Percentiles rank a stretch among this genome's conserved stretches.
phyloP scores from a whole-genome alignment of 169 alveolate genomes.

The Toxoplasma gondii region DNA sequence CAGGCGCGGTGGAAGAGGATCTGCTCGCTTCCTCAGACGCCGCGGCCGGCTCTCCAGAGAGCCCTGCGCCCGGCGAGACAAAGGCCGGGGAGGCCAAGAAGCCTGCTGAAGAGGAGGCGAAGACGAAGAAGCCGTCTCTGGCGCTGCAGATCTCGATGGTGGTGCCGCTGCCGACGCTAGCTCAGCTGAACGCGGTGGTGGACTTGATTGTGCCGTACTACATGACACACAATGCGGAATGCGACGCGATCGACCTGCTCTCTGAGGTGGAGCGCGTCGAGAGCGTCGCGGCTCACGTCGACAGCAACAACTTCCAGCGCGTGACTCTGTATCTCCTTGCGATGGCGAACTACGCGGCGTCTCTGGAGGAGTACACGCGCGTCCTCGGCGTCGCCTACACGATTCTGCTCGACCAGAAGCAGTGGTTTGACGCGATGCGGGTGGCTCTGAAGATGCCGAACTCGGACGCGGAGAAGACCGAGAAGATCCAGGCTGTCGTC shows the following conservation, averaged over 20 bases:
- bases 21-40: not conserved
- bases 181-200: conserved; percentile 73
- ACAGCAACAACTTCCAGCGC: conserved; percentile 77
- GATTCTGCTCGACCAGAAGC: conserved; percentile 66
- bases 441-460: conserved; percentile 68
- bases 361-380: conserved; percentile 73
- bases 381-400: conserved; percentile 73
- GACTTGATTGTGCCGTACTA: conserved; percentile 84
- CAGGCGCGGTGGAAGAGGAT: conserved; percentile 43
- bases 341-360: conserved; percentile 77
- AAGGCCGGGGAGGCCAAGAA: not conserved
- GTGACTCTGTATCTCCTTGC: conserved; percentile 77
- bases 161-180: conserved; percentile 60
- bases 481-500: conserved; percentile 32
- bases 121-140: not conserved
- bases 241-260: conserved; percentile 85
- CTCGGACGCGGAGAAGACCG: not conserved
- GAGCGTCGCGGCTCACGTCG: conserved; percentile 76
- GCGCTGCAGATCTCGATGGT: not conserved
- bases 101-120: not conserved
- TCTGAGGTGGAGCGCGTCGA: conserved; percentile 84
- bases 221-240: conserved; percentile 85
- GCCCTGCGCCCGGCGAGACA: not conserved
- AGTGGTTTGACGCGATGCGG: conserved; percentile 71
- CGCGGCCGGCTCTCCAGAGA: not conserved